Evolutionary conservation across 2,329 filamentous ascomycete species (phyloP), one percentile per base, ranked within the genome.

Genomic region (Plenodomus tracheiphilus): DNA sequence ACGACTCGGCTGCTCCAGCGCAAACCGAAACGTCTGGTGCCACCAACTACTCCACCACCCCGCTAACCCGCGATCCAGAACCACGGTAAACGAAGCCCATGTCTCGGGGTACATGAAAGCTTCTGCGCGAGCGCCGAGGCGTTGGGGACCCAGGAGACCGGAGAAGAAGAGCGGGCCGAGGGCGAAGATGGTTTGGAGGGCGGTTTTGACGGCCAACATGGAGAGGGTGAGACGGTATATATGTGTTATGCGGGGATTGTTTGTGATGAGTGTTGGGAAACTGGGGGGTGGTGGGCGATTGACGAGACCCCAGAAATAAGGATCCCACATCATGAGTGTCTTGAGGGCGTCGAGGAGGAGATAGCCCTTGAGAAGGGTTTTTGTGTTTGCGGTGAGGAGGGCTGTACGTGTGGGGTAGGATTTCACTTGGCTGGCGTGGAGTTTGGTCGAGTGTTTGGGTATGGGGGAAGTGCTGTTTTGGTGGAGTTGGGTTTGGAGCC

Each of bases 21-120:
- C 84, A 46, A 85, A 81, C 1, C 91, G 87, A 74, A 96, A 95
- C 2, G 87, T 86, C 72, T 97, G 92, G 70, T 97, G 93, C 93
- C 93, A 97, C 80, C 85, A 93, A 18, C 78, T 79, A 38, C 88
- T 86, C 93, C 93, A 97, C 73, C 87, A 88, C 1, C 91, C 92
- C 1, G 82, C 80, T 2, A 97, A 77, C 0, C 93, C 92, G 49
- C 83, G 78, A 53, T 91, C 83, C 10, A 86, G 72, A 2, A 92
- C 77, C 20, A 77, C 72, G 0, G 62, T 34, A 54, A 79, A 78
- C 2, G 74, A 65, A 0, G 84, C 84, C 72, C 81, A 87, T 11
- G 74, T 70, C n/a, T 80, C 76, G 0, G 81, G 77, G 61, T 87
- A 87, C 53, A 85, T 75, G 82, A 83, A 87, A 2, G 81, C 63